Evolutionary conservation across 345 rosid genomes (phyloP).

Genomic region (Citrus unshiu): DNA sequence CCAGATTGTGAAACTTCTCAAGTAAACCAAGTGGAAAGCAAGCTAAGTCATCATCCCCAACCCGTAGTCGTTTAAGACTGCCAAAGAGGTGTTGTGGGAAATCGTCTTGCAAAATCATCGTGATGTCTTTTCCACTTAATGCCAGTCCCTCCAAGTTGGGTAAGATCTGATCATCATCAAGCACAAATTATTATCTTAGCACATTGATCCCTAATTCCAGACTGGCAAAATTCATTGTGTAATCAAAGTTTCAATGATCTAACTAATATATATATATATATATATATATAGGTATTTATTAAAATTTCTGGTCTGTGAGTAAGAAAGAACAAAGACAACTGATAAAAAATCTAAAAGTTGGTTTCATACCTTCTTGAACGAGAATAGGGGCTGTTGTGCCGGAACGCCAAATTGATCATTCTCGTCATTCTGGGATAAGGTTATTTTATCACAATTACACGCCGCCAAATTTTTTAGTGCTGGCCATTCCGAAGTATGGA

Average conservation of each 20-base stretch:
- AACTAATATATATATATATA: too few species aligned
- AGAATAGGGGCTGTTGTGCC: not conserved
- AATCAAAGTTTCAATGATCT: too few species aligned
- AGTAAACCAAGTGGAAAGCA: slow-evolving; percentile 2
- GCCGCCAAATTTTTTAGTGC: not conserved
- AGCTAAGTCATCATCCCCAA: not conserved
- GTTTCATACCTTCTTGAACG: not conserved
- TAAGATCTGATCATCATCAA: too few species aligned
- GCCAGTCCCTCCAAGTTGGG: not conserved
- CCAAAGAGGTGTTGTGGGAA: not conserved
- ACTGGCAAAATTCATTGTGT: too few species aligned
- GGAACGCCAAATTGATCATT: not conserved
- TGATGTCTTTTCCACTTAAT: not conserved
- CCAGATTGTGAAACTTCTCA: slow-evolving; percentile 5
- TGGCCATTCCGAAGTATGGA: slow-evolving; percentile 20
- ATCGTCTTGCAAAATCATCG: not conserved
- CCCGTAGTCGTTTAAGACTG: not conserved
- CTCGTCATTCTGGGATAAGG: not conserved
- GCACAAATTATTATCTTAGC: too few species aligned
- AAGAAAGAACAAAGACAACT: not conserved
- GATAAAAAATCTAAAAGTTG: too few species aligned
- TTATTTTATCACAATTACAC: not conserved
- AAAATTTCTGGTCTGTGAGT: too few species aligned
- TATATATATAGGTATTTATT: too few species aligned
- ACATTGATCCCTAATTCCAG: too few species aligned